Percentiles rank a stretch among this genome's conserved stretches.
Evolutionary conservation across 306 rosid species (phyloP).

Genomic region (Sechiopsis laciniata): DNA sequence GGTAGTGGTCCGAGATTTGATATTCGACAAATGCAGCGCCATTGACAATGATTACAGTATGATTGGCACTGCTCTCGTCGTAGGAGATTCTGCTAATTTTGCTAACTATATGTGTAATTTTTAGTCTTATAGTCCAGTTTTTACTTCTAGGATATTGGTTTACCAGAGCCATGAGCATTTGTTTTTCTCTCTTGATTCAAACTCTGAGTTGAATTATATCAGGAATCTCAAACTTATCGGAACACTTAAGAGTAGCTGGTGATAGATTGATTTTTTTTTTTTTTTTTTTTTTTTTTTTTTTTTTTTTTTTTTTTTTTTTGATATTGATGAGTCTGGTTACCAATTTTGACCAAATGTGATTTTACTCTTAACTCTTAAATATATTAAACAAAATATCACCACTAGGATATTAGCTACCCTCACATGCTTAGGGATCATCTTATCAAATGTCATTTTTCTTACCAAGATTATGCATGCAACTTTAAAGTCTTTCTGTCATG

Average conservation of each 20-base stretch:
- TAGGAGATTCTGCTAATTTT: slow-evolving; percentile 17
- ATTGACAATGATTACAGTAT: not conserved
- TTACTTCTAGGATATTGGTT: slow-evolving; percentile 2
- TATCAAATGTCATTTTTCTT: too few species aligned
- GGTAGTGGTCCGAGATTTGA: not conserved
- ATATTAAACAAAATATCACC: not conserved
- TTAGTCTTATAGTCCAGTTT: not conserved
- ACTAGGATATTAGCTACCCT: not conserved
- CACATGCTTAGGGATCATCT: too few species aligned
- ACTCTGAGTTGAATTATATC: not conserved
- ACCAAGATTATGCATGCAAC: too few species aligned
- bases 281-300: too few species aligned
- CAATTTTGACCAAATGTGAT: slow-evolving; percentile 8
- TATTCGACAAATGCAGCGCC: not conserved
- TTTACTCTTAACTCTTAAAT: not conserved
- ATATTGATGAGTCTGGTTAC: not conserved
- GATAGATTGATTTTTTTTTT: not conserved
- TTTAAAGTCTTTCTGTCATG: too few species aligned
- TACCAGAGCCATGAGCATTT: slow-evolving; percentile 4
- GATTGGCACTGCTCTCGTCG: not conserved
- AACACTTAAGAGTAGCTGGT: not conserved
- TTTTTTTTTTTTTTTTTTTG: too few species aligned
- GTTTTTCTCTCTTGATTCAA: not conserved
- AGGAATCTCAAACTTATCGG: not conserved
- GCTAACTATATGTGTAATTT: slow-evolving; percentile 17